Base-by-base conservation (phyloP, 2,329 filamentous ascomycete species). In the Calonectria crousiana region DNA sequence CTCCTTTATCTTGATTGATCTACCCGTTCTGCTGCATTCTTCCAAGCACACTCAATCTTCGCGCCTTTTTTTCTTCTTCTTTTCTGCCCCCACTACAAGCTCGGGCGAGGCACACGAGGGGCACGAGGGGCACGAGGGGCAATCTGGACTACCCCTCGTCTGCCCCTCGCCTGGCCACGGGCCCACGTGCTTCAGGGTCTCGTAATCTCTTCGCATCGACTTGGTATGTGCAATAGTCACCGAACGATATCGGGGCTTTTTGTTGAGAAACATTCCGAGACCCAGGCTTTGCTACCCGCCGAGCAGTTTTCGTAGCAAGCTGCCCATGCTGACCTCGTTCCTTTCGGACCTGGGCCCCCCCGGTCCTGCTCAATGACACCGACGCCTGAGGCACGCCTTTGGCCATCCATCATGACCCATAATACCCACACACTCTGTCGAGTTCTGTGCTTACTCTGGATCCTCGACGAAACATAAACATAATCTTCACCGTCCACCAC, bases 191-290 rank as follows among this genome's bases (percentile, higher is more conserved):
- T 53, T 60, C 41, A 60, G 58, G 60, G 68, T 47, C 49, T 71
- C 49, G 58, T 38, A 53, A 23, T 30, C 44, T 62, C 34, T 41
- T 32, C 26, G 13, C 56, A 41, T 28, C 34, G 52, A 47, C 34
- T 10, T 13, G 23, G 16, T 38, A 11, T 23, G 62, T 23, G 56
- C 36, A 66, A 72, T 72, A 26, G 53, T 18, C 14, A 44, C 44
- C 71, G 71, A 67, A 73, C 58, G 71, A 73, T 73, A 52, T 52
- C 71, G 71, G 71, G 56, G 49, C 28, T 34, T 66, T 73, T 69
- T 73, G 49, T 66, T 69, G 66, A 73, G 66, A 64, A 69, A 69
- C 18, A 56, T 44, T 30, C 67, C 67, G 53, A 62, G 32, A 52
- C n/a, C 8, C 44, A 32, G 41, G 67, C 56, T 69, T 51, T 23